Evolutionary conservation across 306 rosid species (phyloP), one percentile per base, ranked within the genome.

Genomic region (Mimosa bimucronata): DNA sequence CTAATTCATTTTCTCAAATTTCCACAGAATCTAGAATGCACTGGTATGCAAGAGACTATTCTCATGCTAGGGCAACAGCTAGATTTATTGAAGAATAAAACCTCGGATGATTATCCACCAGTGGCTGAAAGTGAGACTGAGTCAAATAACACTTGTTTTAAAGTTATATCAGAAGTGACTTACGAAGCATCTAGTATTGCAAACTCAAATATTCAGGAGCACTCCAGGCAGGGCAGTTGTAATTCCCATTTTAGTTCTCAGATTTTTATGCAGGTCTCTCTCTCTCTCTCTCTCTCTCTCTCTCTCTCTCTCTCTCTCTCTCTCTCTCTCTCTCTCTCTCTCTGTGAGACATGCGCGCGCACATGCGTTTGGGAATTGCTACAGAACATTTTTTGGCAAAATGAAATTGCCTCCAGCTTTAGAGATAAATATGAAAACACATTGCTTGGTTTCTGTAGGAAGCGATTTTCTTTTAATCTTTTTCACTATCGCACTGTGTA

Each of bases 21-120:
- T 81, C 65, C 19, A 44, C 80, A 93, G 98, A 79, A 84, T 69
- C 85, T 89, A 70, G 97, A 93, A 73, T 88, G 83, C 57, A 73
- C 77, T 66, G 94, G 87, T 88, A 86, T 93, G 93, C 94, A 93
- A 85, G 92, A 91, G 84, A 85, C 93, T 60, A 87, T 90, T 82
- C 88, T 87, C 86, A 85, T 85, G 73, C 86, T 87, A 50, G 91
- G 91, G 85, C 88, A 41, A 76, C 94, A 88, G 78, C 88, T 83
- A 58, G 83, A 78, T 85, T 83, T 82, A 14, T 75, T 83, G 75
- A 76, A 69, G 66, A 86, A 91, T 72, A 84, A 84, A 76, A 76
- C 77, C 78, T 66, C 81, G 1, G 71, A 83, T 25, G 74, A 76
- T 84, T 76, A 45, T 64, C 84, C 55, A 55, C 81, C 73, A 70